Evolutionary conservation across 495 filamentous ascomycete genomes (phyloP), one percentile per base, ranked within the genome.

Genomic region (Xylaria palmicola): DNA sequence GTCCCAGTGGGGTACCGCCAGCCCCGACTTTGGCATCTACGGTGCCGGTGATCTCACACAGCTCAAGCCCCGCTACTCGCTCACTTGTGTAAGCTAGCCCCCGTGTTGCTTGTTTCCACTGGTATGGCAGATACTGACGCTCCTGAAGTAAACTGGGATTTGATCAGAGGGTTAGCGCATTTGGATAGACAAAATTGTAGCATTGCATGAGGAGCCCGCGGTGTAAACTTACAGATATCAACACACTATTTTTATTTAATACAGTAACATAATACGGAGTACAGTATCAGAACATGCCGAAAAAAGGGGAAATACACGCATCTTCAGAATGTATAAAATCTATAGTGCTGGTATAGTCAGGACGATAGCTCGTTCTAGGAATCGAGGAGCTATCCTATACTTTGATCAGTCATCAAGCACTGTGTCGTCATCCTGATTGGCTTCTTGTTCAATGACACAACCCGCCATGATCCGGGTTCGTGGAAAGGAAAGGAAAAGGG

Each of bases 21-120:
- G 65, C 73, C 86, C 87, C 41, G 86, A 83, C 76, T 91, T 91
- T 72, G 88, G 88, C 55, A 65, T 79, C 64, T 72, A 59, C 64
- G 65, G 62, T 0, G 66, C 69, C 30, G 76, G 74, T 37, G 72
- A 71, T 66, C 62, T 72, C 1, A 55, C 67, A 26, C 39, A 61
- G 63, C 80, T 79, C 65, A 77, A 65, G n/a, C 80, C 84, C 53
- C 72, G 81, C 41, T 87, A 79, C 70, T 78, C 86, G 57, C 77
- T 88, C 56, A 75, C 74, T 60, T 88, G 85, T 45, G 65, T 67
- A 65, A 65, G 62, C 60, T 10, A 29, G n/a, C 13, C 20, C 9
- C 32, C n/a, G n/a, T n/a, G 1, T 52, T 15, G 39, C 26, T 17
- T 20, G 6, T 66, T 13, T 7, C 13, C n/a, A 20, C 32, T 3